Base-by-base conservation (phyloP, 768 basidiomycete genomes). In the Amanita rubescens region DNA sequence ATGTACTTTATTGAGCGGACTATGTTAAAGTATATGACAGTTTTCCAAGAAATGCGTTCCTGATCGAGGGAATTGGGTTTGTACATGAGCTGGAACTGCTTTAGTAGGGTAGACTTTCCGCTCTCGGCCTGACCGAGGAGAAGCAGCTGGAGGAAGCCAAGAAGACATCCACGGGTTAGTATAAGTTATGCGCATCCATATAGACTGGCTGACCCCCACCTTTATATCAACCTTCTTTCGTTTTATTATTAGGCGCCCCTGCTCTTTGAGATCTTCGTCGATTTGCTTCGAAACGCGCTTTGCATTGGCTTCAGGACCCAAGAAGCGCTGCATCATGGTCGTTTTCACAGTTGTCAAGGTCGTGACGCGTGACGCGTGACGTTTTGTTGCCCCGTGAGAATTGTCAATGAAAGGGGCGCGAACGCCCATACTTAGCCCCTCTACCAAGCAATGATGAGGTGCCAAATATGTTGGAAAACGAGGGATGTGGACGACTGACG, bases 11-110 rank as follows among this genome's bases (percentile, higher is more conserved):
- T 69, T 33, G 85, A 83, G 62, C 76, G 79, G 48, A 88, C 77
- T 59, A 87, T 77, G 67, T 88, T 88, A 69, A 87, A 85, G 64
- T 84, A 88, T 47, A 88, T 79, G 59, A 88, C 78, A 11, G 80
- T 82, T 53, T 81, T 77, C 86, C 86, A 88, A 43, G 84, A 85
- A 47, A 75, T 67, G 17, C 85, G 82, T 60, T 88, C 85, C 55
- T 75, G 74, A 55, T 87, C 84, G 38, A 87, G 69, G 38, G 82
- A 81, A 56, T 75, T 77, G 8, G 85, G 88, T 55, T 78, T 81
- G 67, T 89, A 89, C 81, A 89, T 86, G 59, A 90, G 78, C 65
- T 88, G 86, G 59, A 85, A 87, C 62, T 86, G 86, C 63, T 87
- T 87, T 67, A 85, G 84, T 43, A 88, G 75, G 3, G 85, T 87